Evolutionary conservation across 345 rosid genomes (phyloP), one percentile per base, ranked within the genome.

Genomic region (Aquilaria yunnanensis): DNA sequence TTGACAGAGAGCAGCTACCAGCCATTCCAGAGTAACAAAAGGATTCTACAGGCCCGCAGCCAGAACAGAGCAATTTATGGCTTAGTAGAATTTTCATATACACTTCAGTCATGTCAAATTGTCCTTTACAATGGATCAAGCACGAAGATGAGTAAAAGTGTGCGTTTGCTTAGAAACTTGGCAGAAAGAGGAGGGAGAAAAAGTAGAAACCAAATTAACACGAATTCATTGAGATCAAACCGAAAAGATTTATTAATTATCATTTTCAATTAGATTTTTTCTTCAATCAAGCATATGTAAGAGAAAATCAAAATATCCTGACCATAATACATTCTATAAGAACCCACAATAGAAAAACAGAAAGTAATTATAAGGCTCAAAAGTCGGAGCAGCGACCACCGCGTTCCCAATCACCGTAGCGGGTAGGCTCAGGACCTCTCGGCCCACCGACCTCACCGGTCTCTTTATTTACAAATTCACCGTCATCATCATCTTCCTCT

Each of bases 321-420:
- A 16, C 0, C 23, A 16, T 16, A 16, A 16, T 16, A 16, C 23
- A 16, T 16, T 16, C 23, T 16, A 16, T 16, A 16, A 16, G 23
- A 16, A 16, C 23, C 23, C 23, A 37, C 43, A 37, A 1, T 4
- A 8, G 43, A 37, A 37, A 37, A 37, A 8, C 8, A 37, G 43
- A 37, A 4, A 37, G 43, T 37, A 37, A 37, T 37, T 8, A 3
- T 31, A 43, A 10, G 11, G 14, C 41, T 84, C 74, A 88, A 70
- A 93, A 90, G 80, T 93, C 98, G 51, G 56, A 86, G 86, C 97
- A 93, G 46, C 97, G 96, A 48, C 98, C 97, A 23, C 78, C 79
- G 12, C 81, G 90, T 70, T 93, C 97, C 98, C 97, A 93, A 69
- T 90, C 97, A 49, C 98, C 97, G 75, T 78, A 93, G 1, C 98